Evolutionary conservation across 2,329 filamentous ascomycete species (phyloP), one percentile per base, ranked within the genome.

Genomic region (Botryosphaeria dothidea): DNA sequence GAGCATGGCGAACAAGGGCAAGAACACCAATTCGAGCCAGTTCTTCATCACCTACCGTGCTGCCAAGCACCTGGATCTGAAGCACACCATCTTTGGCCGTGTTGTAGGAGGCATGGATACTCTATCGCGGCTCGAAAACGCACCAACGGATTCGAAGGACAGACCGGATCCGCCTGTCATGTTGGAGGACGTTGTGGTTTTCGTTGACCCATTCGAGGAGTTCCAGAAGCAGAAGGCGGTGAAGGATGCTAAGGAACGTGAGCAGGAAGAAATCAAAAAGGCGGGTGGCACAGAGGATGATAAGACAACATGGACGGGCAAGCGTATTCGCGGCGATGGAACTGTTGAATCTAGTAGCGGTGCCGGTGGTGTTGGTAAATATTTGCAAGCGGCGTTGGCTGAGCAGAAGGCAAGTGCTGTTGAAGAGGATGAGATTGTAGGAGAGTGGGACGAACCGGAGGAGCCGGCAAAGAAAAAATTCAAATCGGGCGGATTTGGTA

Each of bases 1-100:
- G 27, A 93, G 90, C 70, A 99, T 99, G 95, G 95, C 95, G 45
- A 99, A 99, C 79, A 99, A 99, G 76, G 95, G 95, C 66, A 97
- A 97, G 74, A 94, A 97, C 74, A 98, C 94, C 23, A 99, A 99
- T 79, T 95, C 92, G 8, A 92, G 88, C 70, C 95, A 99, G 78
- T 99, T 90, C 78, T 99, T 98, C 82, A 91, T 99, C 74, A 92
- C 90, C 0, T 99, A 99, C 77, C 89, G 92, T 58, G 84, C 91
- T 0, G 87, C 90, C 0, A 89, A 90, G 68, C 95, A 99, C 79
- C 85, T 99, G 0, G 92, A 99, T 77, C 86, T 90, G 66, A 99
- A 99, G 74, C 95, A 99, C 78, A 98, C 95, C n/a, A 91, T 99
- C 45, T 99, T 99, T 72, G 95, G 90, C 2, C 88, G 88, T 41